Evolutionary conservation across 2,329 filamentous ascomycete genomes (phyloP), one percentile per base, ranked within the genome.

Genomic region (Phyllosticta paracitricarpa): DNA sequence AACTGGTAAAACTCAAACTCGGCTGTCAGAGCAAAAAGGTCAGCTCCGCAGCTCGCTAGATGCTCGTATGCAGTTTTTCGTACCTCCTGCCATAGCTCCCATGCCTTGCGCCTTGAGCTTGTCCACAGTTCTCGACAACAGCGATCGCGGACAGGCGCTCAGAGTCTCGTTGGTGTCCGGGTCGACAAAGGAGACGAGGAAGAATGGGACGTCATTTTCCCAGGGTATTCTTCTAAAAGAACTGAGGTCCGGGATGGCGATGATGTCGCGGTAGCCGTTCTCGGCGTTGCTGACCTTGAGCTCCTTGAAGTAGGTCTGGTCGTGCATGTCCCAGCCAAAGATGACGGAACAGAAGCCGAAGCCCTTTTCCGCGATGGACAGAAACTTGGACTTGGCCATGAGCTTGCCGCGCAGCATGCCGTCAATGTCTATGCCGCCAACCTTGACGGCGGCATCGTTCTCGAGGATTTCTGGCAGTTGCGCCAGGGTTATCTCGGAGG

Each of bases 1-100:
- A 96, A 97, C 70, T 94, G 90, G 79, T 88, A 96, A 81, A 97
- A 97, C 69, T 97, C 92, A 77, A 94, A 96, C 73, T 96, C 92
- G 69, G 89, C 91, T 96, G 69, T 48, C 22, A n/a, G 17, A 14
- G 33, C 52, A 56, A 30, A n/a, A 48, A 54, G 22, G 62, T 67
- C 60, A 70, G 68, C 65, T 48, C 40, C n/a, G 14, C 40, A 6
- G 40, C 40, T n/a, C 40, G 40, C 40, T 48, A 5, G 25, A 54
- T 54, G 52, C 52, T 54, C 9, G 10, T 9, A 30, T 17, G 54
- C 30, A 30, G 4, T n/a, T 19, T 48, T n/a, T 58, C 60, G 48
- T 55, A 95, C 91, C 91, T 76, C 92, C 92, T 62, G 92, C 91
- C 88, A 96, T 89, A 10, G 91, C 91, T 9, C 85, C 86, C 70